Evolutionary conservation across 768 basidiomycete species (phyloP).

Genomic region (Epithele typhae): DNA sequence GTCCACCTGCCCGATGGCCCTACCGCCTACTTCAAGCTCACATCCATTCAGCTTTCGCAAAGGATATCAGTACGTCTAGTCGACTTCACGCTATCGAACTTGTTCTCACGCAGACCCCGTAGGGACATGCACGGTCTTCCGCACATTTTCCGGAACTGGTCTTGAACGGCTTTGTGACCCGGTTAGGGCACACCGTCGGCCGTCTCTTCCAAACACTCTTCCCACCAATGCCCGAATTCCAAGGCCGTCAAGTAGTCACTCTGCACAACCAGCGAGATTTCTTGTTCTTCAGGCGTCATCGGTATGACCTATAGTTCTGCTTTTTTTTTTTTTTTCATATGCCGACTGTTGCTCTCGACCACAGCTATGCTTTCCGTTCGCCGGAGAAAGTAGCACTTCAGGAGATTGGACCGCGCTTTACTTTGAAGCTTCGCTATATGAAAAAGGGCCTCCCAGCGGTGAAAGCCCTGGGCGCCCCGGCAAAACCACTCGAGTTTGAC

Average conservation of each 20-base stretch:
- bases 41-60: constrained; percentile 80
- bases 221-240: constrained; percentile 91
- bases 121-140: constrained; percentile 93
- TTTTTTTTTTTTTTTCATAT: neutral
- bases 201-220: constrained; percentile 96
- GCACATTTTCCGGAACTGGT: constrained; percentile 94
- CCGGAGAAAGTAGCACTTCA: constrained; percentile 89
- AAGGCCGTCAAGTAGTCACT: constrained; percentile 95
- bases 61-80: constrained; percentile 70
- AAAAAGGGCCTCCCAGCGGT: constrained; percentile 87
- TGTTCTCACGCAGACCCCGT: neutral
- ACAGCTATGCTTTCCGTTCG: constrained; percentile 88
- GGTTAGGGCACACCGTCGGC: constrained; percentile 89
- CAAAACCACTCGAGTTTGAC: constrained; percentile 53
- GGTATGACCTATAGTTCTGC: constrained; percentile 42
- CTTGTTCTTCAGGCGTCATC: constrained; percentile 93
- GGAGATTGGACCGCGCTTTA: constrained; percentile 97
- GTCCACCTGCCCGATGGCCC: constrained; percentile 90
- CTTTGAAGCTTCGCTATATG: constrained; percentile 86
- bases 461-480: constrained; percentile 58
- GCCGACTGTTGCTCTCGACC: no score
- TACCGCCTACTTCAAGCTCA: constrained; percentile 92
- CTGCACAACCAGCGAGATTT: constrained; percentile 98
- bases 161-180: constrained; percentile 90
- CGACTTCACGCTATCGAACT: neutral